Evolutionary conservation across 352 stramenopile species (phyloP), one percentile per base, ranked within the genome.

Genomic region (Phytophthora ohioensis): DNA sequence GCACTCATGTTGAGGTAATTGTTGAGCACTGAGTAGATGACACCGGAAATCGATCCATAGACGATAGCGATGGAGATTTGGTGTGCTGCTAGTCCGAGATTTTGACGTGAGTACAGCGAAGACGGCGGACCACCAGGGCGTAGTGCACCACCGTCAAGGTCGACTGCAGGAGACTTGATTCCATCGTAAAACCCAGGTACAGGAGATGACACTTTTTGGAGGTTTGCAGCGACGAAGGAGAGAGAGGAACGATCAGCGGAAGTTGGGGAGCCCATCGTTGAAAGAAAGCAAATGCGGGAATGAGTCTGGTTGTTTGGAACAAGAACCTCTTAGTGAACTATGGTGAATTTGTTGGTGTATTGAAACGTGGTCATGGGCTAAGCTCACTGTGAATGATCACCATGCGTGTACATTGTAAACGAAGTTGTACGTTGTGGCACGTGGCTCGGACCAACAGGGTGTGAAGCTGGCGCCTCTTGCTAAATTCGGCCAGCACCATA

Each of bases 1-100:
- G 64, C 71, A 13, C 69, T 78, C 64, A 87, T 79, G 65, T 84
- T 78, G 41, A 89, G 64, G 62, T 87, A 90, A 54, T 87, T 83
- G 67, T 81, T 84, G 10, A 88, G 69, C 27, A 88, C 69, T 7
- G 80, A 75, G 73, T 88, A 88, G 64, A 45, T 57, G 6, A 45
- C 49, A 5, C 49, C 49, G 21, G 67, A 52, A 11, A 77, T 75
- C 5, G 64, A 67, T 3, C 79, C 81, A 51, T 84, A 82, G 8
- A 87, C 56, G 46, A 87, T 49, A 6, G 73, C 73, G 2, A 85
- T 56, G 1, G 65, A 69, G 5, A 69, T 70, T 31, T 81, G 75
- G 53, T 84, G 78, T 11, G 69, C 64, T 13, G 84, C 56, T 9
- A 88, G 42, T 9, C 80, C 80, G 15, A 88, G 60, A 57, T 84